Base-by-base conservation (phyloP, 2,329 filamentous ascomycete species). In the Colletotrichum theobromicola region DNA sequence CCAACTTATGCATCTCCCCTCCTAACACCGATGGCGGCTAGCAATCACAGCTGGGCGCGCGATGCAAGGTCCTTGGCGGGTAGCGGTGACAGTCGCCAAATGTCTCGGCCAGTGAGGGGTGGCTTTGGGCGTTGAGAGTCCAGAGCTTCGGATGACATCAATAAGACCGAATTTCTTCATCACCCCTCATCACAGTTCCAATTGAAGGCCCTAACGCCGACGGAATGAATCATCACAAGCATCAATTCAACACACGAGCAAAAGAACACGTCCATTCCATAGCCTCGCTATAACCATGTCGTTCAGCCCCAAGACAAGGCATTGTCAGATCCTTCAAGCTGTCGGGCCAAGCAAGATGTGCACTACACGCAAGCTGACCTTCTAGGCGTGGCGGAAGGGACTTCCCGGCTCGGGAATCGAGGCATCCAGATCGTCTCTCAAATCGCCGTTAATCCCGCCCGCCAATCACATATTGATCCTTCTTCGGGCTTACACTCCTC, bases 111-210 rank as follows among this genome's bases (percentile, higher is more conserved):
- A 63, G 26, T 32, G 37, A 62, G 50, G 34, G 58, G 58, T 58
- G 21, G 28, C 34, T 63, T 21, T 34, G 32, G 34, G 37, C 42
- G 13, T 60, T 21, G n/a, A 26, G 3, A 18, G 53, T 13, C 69
- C 16, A 42, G n/a, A 12, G 26, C 26, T 55, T 21, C 30, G 18
- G 37, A 68, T 72, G 70, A 68, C 70, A 72, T 72, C 70, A 68
- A 62, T 7, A 62, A 61, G 18, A 34, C 42, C 37, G 30, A 61
- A 32, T 50, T 50, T 50, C 42, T 50, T 26, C 60, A 37, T 62
- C 21, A 32, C 60, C 53, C 53, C 55, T 21, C 50, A 6, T 28
- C n/a, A 55, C 26, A 24, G 4, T 2, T 13, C 46, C n/a, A 35
- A 21, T 16, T 15, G 26, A 35, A 15, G 26, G 18, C 9, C 57